A percentile compares a stretch with the other conserved stretches of the same genome.
phyloP scores from a whole-genome alignment of 2,329 filamentous ascomycete species.

The Pseudogymnoascus sp. region DNA sequence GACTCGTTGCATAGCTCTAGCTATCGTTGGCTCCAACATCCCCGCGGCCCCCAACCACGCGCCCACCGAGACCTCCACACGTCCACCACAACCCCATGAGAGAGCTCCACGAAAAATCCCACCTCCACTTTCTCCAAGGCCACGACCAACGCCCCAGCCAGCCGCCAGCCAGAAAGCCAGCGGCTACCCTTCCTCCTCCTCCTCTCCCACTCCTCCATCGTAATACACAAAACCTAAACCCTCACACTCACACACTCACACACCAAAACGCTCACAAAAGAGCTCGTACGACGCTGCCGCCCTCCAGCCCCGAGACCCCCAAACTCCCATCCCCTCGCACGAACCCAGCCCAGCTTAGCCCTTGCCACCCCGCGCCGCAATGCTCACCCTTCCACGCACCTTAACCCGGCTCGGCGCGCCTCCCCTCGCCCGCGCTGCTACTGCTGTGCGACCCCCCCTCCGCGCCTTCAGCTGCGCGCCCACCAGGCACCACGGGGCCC shows the following conservation, averaged over 20 bases:
- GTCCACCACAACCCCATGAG: background rate
- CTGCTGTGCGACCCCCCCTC: background rate
- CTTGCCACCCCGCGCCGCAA: background rate
- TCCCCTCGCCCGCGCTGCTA: background rate
- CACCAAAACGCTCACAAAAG: background rate
- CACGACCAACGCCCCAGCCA: background rate
- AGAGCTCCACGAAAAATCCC: background rate
- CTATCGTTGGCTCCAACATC: background rate
- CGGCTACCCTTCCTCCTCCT: background rate
- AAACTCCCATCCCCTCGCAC: background rate
- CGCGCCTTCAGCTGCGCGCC: background rate
- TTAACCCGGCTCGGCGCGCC: background rate
- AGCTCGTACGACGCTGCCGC: background rate
- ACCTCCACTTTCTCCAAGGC: background rate
- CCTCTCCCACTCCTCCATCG: background rate
- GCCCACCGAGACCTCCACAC: background rate
- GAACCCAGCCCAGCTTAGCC: background rate
- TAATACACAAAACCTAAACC: background rate
- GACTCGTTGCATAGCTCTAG: background rate
- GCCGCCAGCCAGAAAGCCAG: background rate
- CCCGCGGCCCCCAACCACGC: background rate
- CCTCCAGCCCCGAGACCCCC: background rate
- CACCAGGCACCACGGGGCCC: background rate
- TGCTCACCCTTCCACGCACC: background rate
- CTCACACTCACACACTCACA: background rate